Base-by-base conservation (phyloP, 192 early-diverging fungal genomes). In the Coemansia sp. region DNA sequence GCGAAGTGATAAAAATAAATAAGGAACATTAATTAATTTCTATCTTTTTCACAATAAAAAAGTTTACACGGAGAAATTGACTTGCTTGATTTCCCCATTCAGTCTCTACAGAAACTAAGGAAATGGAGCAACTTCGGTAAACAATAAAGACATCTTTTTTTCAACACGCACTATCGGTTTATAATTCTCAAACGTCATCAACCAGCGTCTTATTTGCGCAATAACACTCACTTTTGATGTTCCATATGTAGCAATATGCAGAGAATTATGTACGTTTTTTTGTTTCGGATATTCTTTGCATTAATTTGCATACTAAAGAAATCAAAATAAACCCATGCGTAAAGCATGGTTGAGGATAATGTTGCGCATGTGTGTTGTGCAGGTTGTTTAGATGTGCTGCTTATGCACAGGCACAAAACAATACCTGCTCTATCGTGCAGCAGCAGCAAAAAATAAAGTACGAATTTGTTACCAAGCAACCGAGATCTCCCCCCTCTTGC, bases 231-330 rank as follows among this genome's bases (percentile, higher is more conserved):
- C n/a, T 46, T 46, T 46, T 20, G 12, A 5, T 46, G n/a, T 46
- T 46, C n/a, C 1, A 15, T n/a, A 46, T 7, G n/a, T 20, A 46
- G 7, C n/a, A 20, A 20, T 46, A n/a, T 46, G 0, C 13, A 46
- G 43, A 8, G 23, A 51, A 26, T 12, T 16, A 23, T 51, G 48
- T 28, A 26, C 48, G 26, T 51, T 51, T 18, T 46, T 26, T 51
- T 51, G 48, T 51, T 51, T 15, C 48, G 48, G 48, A 51, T 51
- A 51, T 51, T 51, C 48, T 26, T 51, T 51, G 48, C 48, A 51
- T 51, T 51, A 51, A 51, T 51, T 51, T 51, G 48, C 48, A 51
- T 28, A 51, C 16, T 13, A 7, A 51, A 7, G 9, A 51, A 51
- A 26, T 9, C 21, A 51, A 51, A 51, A 51, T 51, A 51, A 51